phyloP scores from a whole-genome alignment of 352 stramenopile species.

The Globisporangium rhizosaccharum region DNA sequence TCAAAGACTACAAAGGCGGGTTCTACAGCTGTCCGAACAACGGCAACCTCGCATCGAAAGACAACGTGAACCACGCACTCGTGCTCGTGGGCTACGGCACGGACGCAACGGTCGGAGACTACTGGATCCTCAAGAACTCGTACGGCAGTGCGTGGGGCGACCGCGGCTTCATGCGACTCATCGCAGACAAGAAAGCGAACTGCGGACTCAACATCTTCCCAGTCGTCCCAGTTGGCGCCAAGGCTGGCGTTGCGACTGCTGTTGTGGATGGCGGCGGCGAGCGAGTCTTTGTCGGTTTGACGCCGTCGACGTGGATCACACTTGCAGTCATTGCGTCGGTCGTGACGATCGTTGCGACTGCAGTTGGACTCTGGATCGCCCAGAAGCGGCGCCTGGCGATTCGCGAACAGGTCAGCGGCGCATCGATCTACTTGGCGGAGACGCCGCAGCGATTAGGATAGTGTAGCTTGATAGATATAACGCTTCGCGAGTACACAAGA shows the following conservation, averaged over 20 bases:
- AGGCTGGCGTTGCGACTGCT: conserved; percentile 27
- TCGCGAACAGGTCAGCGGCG: conserved; percentile 41
- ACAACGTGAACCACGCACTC: conserved; percentile 72
- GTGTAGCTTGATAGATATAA: neutral
- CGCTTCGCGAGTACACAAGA: too few species aligned
- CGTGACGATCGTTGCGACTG: conserved; percentile 45
- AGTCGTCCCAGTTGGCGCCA: conserved; percentile 57
- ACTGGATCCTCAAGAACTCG: conserved; percentile 84
- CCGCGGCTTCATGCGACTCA: conserved; percentile 58
- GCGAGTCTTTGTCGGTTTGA: conserved; percentile 55
- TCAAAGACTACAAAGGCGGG: conserved; percentile 62
- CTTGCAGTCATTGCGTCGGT: conserved; percentile 43
- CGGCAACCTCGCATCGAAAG: conserved; percentile 50
- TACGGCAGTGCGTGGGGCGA: conserved; percentile 67
- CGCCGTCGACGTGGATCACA: conserved; percentile 46
- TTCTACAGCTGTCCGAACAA: conserved; percentile 72
- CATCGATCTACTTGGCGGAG: conserved; percentile 27
- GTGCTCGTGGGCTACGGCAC: conserved; percentile 74
- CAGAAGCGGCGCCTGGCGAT: conserved; percentile 37
- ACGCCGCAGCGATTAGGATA: conserved; percentile 9
- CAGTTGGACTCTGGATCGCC: conserved; percentile 41
- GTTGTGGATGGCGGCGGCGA: conserved; percentile 59
- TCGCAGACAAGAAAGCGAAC: conserved; percentile 67
- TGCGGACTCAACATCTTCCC: conserved; percentile 79
- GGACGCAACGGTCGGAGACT: conserved; percentile 46